A percentile compares a stretch with the other conserved stretches of the same genome.
phyloP scores from a whole-genome alignment of 495 filamentous ascomycete genomes.

The Daldinia loculata region DNA sequence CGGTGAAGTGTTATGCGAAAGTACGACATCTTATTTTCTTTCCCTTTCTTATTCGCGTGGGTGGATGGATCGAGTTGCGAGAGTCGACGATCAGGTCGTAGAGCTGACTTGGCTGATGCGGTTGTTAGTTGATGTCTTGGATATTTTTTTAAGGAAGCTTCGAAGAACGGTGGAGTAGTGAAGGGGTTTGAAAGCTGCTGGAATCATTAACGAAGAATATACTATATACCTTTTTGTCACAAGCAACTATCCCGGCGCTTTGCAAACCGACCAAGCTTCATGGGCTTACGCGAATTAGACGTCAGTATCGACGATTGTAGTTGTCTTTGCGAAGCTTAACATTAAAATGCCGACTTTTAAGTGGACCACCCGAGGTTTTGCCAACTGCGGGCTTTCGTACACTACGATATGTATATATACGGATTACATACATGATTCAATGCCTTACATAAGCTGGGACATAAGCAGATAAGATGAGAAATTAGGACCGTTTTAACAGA shows the following conservation, averaged over 20 bases:
- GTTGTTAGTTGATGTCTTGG: not conserved
- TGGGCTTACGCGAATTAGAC: not conserved
- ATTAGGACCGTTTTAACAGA: too few species aligned
- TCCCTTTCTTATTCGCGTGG: not conserved
- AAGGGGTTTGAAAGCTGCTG: not conserved
- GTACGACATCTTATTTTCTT: constrained; percentile 70
- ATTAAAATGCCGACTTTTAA: not conserved
- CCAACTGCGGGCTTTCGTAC: not conserved
- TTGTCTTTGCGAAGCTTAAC: not conserved
- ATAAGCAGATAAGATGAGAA: too few species aligned
- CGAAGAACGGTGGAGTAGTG: not conserved
- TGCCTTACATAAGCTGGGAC: not conserved
- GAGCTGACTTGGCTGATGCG: not conserved
- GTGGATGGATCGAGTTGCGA: not conserved
- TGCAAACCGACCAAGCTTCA: not conserved
- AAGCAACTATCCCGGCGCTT: not conserved
- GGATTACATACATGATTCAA: too few species aligned
- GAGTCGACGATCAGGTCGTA: not conserved
- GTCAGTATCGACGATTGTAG: not conserved
- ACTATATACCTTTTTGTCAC: constrained; percentile 3
- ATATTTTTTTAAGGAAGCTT: not conserved
- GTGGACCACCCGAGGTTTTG: not conserved
- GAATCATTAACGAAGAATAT: not conserved
- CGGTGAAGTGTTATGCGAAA: constrained; percentile 96
- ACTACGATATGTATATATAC: too few species aligned